These are phyloP conservation scores for Mrakia hoshinonis DNA, from an alignment of 768 basidiomycete species.

Conservation along the genomic window DNA sequence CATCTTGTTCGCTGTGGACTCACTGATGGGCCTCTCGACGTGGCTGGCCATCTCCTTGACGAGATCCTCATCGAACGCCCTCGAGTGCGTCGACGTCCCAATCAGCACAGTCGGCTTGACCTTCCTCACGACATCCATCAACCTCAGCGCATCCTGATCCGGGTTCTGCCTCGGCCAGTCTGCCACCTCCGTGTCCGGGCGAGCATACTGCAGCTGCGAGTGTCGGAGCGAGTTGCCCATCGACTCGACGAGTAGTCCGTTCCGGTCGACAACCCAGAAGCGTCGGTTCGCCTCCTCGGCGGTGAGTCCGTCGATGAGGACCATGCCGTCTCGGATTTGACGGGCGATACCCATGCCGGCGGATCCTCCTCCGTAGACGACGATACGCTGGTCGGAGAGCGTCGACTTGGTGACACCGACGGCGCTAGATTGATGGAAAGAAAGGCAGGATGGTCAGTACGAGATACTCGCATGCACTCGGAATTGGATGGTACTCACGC, in stretches of 20 bases:
- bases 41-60: slow-evolving; percentile 52
- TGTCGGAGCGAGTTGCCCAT: slow-evolving; percentile 29
- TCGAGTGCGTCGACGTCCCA: slow-evolving; percentile 68
- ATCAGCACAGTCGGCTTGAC: slow-evolving; percentile 75
- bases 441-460: too few relatives aligned
- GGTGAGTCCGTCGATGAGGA: slow-evolving; percentile 46
- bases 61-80: slow-evolving; percentile 55
- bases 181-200: slow-evolving; percentile 35
- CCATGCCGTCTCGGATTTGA: slow-evolving; percentile 53
- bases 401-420: slow-evolving; percentile 32
- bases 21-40: slow-evolving; percentile 29
- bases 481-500: slow-evolving; percentile 25
- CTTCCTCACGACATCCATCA: slow-evolving; percentile 54
- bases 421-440: slow-evolving; percentile 10
- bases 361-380: slow-evolving; percentile 64
- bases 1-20: too few relatives aligned
- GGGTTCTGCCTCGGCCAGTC: slow-evolving; percentile 37
- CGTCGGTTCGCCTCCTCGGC: slow-evolving; percentile 53
- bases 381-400: slow-evolving; percentile 63
- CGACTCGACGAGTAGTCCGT: slow-evolving; percentile 54
- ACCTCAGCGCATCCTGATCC: slow-evolving; percentile 35
- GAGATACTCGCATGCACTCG: too few relatives aligned
- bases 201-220: slow-evolving; percentile 35
- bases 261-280: slow-evolving; percentile 67
- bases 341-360: slow-evolving; percentile 52